Conservation (phyloP, 164 flowering plant genomes). For the Nelumbo lutea region DNA sequence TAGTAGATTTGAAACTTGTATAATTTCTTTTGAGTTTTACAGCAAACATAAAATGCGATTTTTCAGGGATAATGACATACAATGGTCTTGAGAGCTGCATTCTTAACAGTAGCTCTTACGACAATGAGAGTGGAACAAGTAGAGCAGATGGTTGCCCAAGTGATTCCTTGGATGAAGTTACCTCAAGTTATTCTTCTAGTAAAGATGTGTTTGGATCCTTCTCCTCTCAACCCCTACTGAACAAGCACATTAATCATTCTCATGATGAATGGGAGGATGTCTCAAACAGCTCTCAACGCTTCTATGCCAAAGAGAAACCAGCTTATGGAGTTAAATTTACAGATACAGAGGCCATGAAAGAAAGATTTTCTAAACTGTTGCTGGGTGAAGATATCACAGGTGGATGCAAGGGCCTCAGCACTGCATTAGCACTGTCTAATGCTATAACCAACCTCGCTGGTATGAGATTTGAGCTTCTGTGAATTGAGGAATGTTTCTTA, state of each 20-base stretch:
- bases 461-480: constrained; percentile 7
- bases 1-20: neutral
- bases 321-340: constrained; percentile 26
- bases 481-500: neutral
- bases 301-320: constrained; percentile 38
- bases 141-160: constrained; percentile 54
- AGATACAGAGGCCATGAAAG: constrained; percentile 81
- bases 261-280: constrained; percentile 46
- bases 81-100: constrained; percentile 88
- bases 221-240: constrained; percentile 56
- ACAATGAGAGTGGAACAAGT: constrained; percentile 63
- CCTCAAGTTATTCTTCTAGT: constrained; percentile 77
- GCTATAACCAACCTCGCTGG: constrained; percentile 84
- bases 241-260: constrained; percentile 44
- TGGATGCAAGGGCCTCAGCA: constrained; percentile 55
- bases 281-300: constrained; percentile 36
- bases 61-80: constrained; percentile 73
- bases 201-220: constrained; percentile 73
- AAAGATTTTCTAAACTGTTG: constrained; percentile 72
- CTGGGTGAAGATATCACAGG: constrained; percentile 90
- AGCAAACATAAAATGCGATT: neutral
- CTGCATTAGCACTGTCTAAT: constrained; percentile 85
- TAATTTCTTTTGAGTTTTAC: neutral
- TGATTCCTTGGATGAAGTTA: constrained; percentile 71
- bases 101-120: constrained; percentile 44